phyloP scores from a whole-genome alignment of 2,329 filamentous ascomycete genomes.

The Tolypocladium sp. region DNA sequence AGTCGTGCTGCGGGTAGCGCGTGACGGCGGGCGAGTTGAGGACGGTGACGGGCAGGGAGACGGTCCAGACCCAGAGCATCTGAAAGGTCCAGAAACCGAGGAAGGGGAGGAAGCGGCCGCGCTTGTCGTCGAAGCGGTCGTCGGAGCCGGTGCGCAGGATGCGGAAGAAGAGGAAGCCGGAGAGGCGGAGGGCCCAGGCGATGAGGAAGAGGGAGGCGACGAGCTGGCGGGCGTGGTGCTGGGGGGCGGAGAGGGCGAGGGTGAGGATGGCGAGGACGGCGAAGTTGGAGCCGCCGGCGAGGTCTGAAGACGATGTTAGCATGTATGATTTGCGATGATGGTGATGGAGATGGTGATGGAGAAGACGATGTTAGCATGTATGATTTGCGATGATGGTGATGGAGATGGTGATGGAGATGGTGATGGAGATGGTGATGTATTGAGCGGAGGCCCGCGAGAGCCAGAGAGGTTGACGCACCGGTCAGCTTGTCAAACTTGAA shows the following conservation, averaged over 20 bases:
- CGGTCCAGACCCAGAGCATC: constrained; percentile 65
- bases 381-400: not conserved
- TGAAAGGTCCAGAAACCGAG: constrained; percentile 65
- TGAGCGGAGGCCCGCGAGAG: too few species aligned
- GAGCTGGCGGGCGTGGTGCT: constrained; percentile 51
- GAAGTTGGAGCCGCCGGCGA: constrained; percentile 64
- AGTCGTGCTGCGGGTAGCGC: constrained; percentile 41
- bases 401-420: not conserved
- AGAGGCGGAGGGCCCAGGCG: constrained; percentile 55
- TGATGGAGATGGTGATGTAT: not conserved
- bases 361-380: constrained; percentile 4
- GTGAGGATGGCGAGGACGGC: constrained; percentile 57
- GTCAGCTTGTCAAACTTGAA: constrained; percentile 66
- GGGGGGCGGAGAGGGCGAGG: constrained; percentile 44
- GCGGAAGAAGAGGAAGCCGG: constrained; percentile 58
- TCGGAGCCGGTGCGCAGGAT: constrained; percentile 64
- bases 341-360: not conserved
- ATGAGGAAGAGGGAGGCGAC: constrained; percentile 56
- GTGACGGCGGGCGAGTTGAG: constrained; percentile 58
- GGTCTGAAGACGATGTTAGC: constrained; percentile 32
- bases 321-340: not conserved
- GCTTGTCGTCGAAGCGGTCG: constrained; percentile 63
- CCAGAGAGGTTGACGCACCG: constrained; percentile 3
- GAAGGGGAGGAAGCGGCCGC: constrained; percentile 60
- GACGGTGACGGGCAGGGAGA: constrained; percentile 59